These are phyloP conservation scores for Mortierella hygrophila DNA, from an alignment of 192 early-diverging fungal species.

Conservation along the genomic window DNA sequence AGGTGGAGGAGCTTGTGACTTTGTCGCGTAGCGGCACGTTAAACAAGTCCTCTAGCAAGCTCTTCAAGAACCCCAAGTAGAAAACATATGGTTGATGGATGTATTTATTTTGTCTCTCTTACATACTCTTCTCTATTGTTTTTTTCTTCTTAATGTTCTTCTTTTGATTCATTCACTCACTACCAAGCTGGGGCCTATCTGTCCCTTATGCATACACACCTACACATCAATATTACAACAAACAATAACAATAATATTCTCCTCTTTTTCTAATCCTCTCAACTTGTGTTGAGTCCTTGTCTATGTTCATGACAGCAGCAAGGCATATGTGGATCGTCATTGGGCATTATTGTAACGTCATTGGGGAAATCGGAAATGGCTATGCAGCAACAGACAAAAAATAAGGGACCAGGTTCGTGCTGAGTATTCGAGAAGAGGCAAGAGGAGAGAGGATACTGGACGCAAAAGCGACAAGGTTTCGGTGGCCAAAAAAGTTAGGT, in stretches of 20 bases:
- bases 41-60: slow-evolving; percentile 34
- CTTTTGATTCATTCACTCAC: neutral
- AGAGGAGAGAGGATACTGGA: too few relatives aligned
- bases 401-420: neutral
- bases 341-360: neutral
- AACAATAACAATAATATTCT: neutral
- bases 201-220: slow-evolving; percentile 3
- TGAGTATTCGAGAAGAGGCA: neutral
- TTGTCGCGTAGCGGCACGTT: slow-evolving; percentile 36
- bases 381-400: neutral
- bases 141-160: neutral
- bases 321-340: neutral
- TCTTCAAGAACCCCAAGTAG: slow-evolving; percentile 40
- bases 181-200: neutral
- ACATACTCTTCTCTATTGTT: neutral
- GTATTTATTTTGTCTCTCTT: neutral
- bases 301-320: neutral
- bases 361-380: neutral
- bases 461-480: neutral
- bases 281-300: neutral
- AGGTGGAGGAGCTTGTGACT: slow-evolving; percentile 40
- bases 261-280: neutral
- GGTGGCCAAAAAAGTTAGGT: neutral
- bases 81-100: neutral
- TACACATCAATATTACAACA: neutral